phyloP scores from a whole-genome alignment of 2,329 filamentous ascomycete genomes.

The Clarireedia homoeocarpa region DNA sequence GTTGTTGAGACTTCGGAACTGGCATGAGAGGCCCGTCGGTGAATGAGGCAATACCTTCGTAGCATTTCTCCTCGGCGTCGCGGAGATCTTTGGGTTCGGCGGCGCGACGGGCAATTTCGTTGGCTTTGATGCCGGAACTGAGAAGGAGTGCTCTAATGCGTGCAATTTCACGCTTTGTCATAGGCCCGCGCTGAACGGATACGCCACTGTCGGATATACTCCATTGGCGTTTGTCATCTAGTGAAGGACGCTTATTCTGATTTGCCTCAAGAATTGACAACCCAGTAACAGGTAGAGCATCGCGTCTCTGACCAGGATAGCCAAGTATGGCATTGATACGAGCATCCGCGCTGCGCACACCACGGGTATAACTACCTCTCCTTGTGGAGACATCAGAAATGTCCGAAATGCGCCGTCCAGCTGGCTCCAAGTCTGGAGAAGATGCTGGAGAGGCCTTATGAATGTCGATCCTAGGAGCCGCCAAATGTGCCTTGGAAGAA shows the following conservation, averaged over 20 bases:
- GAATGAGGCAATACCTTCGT: constrained; percentile 21
- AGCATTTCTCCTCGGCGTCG: constrained; percentile 12
- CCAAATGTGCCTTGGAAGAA: constrained; percentile 37
- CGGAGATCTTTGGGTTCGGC: constrained; percentile 22
- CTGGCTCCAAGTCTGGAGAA: constrained; percentile 15
- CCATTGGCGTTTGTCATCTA: constrained; percentile 37
- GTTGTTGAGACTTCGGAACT: constrained; percentile 24
- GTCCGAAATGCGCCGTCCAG: constrained; percentile 18
- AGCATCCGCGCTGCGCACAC: constrained; percentile 22
- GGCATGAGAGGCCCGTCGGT: constrained; percentile 9
- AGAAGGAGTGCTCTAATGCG: constrained; percentile 71
- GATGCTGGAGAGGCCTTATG: constrained; percentile 29
- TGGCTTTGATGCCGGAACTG: constrained; percentile 82
- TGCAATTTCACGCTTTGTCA: constrained; percentile 68
- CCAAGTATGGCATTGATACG: constrained; percentile 30
- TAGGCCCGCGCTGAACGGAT: constrained; percentile 32
- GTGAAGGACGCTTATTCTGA: constrained; percentile 16
- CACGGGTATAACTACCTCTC: constrained; percentile 17
- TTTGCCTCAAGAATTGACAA: constrained; percentile 34
- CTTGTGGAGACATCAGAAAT: constrained; percentile 24
- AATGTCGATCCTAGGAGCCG: constrained; percentile 42
- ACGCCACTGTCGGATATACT: constrained; percentile 40
- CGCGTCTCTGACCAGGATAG: constrained; percentile 27
- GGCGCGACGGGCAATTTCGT: constrained; percentile 65
- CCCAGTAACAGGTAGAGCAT: constrained; percentile 37